Evolutionary conservation across 352 stramenopile genomes (phyloP), one percentile per base, ranked within the genome.

Genomic region (Globisporangium uncinulatum): DNA sequence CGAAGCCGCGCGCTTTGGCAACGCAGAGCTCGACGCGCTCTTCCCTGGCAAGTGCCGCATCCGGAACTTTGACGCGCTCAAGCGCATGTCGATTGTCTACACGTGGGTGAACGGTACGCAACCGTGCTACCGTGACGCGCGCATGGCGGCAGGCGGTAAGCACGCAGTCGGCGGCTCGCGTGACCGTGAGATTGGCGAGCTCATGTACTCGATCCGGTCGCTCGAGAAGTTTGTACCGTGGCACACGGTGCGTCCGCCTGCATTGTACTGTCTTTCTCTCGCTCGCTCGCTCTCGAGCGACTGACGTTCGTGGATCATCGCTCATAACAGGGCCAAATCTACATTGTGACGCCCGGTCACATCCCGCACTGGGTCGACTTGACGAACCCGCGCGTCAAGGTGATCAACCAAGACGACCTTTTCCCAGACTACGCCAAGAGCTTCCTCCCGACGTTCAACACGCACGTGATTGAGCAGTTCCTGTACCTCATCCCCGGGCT

Each of bases 381-480:
- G 49, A 75, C 76, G 57, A 91, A 93, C 59, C 80, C 83, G 21
- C 67, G 83, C 34, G 91, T 95, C 58, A 89, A 91, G 59, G 76
- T 95, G 13, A 75, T 95, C 41, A 86, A 95, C 69, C 86, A 95
- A 65, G 86, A 95, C 63, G 80, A 92, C 50, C 59, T 95, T 29
- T 87, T 95, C 65, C 86, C 83, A 15, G 75, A 83, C 4, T 89
- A 92, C 70, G 71, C 86, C 59, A 93, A 92, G 64, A 31, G 59
- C 21, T 89, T 89, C 59, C 63, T 95, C 37, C 86, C 83, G 13
- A 88, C 80, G 20, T 95, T 93, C 68, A 93, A 95, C 71, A 94
- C 86, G 50, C 78, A 95, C 67, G 83, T 94, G 57, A 89, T 95
- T 51, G 86, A 95, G 69, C 86, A 95, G 67, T 95, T 93, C 60